Percentiles rank a stretch among this genome's conserved stretches.
phyloP scores from a whole-genome alignment of 805 yeast genomes.

The Starmerella bombi region DNA sequence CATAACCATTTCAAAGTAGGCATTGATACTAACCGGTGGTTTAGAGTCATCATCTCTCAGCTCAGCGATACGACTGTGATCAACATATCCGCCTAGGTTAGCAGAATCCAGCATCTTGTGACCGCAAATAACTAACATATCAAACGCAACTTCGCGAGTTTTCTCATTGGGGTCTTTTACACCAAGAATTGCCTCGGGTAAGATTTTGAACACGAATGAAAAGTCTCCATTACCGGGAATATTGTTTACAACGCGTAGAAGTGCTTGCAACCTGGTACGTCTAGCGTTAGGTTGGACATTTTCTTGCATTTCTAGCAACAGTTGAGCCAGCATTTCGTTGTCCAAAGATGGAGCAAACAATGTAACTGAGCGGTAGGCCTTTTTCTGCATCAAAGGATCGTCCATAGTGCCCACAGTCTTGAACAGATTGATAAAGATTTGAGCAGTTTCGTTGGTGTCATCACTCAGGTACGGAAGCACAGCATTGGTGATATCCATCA shows the following conservation, averaged over 20 bases:
- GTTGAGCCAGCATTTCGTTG: slow-evolving; percentile 34
- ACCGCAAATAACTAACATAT: slow-evolving; percentile 68
- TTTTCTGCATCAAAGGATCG: slow-evolving; percentile 63
- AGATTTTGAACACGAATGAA: slow-evolving; percentile 63
- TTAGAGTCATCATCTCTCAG: slow-evolving; percentile 51
- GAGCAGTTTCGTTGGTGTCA: slow-evolving; percentile 15
- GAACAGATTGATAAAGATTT: slow-evolving; percentile 18
- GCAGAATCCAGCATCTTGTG: slow-evolving; percentile 46
- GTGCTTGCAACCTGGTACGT: slow-evolving; percentile 61
- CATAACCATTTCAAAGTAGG: slow-evolving; percentile 81
- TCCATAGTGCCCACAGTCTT: slow-evolving; percentile 14
- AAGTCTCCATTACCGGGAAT: slow-evolving; percentile 49
- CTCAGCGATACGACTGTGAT: slow-evolving; percentile 52
- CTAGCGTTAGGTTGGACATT: slow-evolving; percentile 60
- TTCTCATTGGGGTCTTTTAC: slow-evolving; percentile 91
- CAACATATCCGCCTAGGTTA: slow-evolving; percentile 37
- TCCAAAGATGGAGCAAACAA: slow-evolving; percentile 51
- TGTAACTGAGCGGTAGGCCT: slow-evolving; percentile 60
- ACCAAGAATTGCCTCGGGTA: slow-evolving; percentile 78
- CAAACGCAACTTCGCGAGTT: slow-evolving; percentile 70
- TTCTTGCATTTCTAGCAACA: slow-evolving; percentile 35
- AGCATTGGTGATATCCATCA: slow-evolving; percentile 81
- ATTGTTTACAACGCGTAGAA: slow-evolving; percentile 44
- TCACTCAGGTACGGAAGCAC: slow-evolving; percentile 73
- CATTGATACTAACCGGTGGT: slow-evolving; percentile 55